A percentile compares a stretch with the other conserved stretches of the same genome.
phyloP scores from a whole-genome alignment of 2,329 filamentous ascomycete genomes.

The Trichothecium roseum region DNA sequence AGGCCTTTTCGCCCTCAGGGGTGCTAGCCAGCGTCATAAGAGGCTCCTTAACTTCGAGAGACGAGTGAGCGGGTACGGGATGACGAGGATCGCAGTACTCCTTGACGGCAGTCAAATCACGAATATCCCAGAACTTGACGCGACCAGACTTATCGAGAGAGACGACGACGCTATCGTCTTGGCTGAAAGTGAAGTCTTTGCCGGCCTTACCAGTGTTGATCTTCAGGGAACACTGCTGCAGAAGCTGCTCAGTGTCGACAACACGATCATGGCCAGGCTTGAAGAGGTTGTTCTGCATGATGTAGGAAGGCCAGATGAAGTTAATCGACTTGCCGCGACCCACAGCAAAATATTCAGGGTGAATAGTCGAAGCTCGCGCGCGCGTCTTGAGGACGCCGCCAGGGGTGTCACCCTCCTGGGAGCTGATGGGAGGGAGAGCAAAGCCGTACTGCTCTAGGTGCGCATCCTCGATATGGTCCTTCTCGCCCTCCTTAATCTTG shows the following conservation, averaged over 20 bases:
- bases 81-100: constrained; percentile 39
- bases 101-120: constrained; percentile 53
- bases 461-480: constrained; percentile 68
- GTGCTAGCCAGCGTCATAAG: constrained; percentile 80
- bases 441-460: constrained; percentile 79
- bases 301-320: constrained; percentile 63
- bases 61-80: constrained; percentile 42
- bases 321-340: constrained; percentile 94
- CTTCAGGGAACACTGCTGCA: constrained; percentile 78
- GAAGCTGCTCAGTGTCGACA: constrained; percentile 80
- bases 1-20: constrained; percentile 82
- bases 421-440: constrained; percentile 75
- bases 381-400: constrained; percentile 93
- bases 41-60: constrained; percentile 74
- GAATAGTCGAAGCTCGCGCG: constrained; percentile 77
- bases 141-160: constrained; percentile 94
- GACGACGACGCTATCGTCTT: constrained; percentile 88
- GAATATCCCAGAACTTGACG: constrained; percentile 97
- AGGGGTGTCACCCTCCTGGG: constrained; percentile 81
- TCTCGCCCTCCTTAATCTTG: constrained; percentile 63
- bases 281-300: constrained; percentile 53
- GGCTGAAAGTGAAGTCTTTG: constrained; percentile 96
- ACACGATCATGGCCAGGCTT: constrained; percentile 54
- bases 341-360: constrained; percentile 90
- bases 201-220: constrained; percentile 97